Conservation (phyloP, 2,329 filamentous ascomycete genomes). For the Aspergillus unguis region DNA sequence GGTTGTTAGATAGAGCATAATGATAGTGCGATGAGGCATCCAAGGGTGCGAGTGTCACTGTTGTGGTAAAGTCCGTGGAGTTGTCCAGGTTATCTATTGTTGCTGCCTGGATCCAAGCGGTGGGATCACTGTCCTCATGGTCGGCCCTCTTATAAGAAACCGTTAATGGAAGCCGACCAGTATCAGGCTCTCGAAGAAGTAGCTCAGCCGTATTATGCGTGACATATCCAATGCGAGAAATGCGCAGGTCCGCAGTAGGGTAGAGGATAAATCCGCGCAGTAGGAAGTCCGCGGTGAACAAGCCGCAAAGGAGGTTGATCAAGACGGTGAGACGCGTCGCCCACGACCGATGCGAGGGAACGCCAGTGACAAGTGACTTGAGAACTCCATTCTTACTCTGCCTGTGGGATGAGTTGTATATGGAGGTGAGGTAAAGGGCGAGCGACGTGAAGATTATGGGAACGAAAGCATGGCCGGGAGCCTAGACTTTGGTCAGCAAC, state of each 20-base stretch:
- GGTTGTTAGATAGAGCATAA: slow-evolving; percentile 82
- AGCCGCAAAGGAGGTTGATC: slow-evolving; percentile 67
- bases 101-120: slow-evolving; percentile 63
- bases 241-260: slow-evolving; percentile 71
- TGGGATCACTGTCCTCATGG: slow-evolving; percentile 18
- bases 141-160: slow-evolving; percentile 56
- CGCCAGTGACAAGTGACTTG: slow-evolving; percentile 68
- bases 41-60: slow-evolving; percentile 65
- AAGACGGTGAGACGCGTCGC: slow-evolving; percentile 66
- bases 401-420: slow-evolving; percentile 20
- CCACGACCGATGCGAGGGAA: slow-evolving; percentile 68
- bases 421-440: slow-evolving; percentile 45
- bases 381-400: slow-evolving; percentile 36
- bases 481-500: slow-evolving; percentile 25
- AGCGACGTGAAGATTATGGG: slow-evolving; percentile 42
- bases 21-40: slow-evolving; percentile 72
- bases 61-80: slow-evolving; percentile 76
- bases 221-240: slow-evolving; percentile 83
- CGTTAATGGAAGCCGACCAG: slow-evolving; percentile 68
- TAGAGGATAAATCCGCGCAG: slow-evolving; percentile 69
- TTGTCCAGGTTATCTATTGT: slow-evolving; percentile 64
- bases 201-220: slow-evolving; percentile 76
- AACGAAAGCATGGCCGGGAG: slow-evolving; percentile 36
- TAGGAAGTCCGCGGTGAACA: slow-evolving; percentile 72
- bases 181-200: slow-evolving; percentile 78